Conservation (phyloP, 352 stramenopile species). For the Pythium folliculosum region DNA sequence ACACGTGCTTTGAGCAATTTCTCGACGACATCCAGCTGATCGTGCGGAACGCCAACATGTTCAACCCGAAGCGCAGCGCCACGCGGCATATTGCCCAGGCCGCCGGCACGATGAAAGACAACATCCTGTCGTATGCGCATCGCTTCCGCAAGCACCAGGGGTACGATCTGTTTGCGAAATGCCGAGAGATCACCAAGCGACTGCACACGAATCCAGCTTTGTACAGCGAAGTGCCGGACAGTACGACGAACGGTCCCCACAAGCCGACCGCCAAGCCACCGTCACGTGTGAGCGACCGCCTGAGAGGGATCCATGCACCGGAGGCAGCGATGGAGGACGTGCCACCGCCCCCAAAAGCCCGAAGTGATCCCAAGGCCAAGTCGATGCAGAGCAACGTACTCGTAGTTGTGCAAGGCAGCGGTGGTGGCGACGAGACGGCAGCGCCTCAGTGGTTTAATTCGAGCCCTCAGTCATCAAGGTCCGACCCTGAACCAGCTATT, state of each 20-base stretch:
- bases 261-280: background rate
- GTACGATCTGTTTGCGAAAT: conserved; percentile 90
- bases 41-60: conserved; percentile 86
- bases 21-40: conserved; percentile 89
- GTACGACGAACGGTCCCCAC: background rate
- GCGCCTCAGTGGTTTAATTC: conserved; percentile 15
- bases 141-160: conserved; percentile 85
- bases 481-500: background rate
- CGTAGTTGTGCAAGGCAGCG: background rate
- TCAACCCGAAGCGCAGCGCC: conserved; percentile 82
- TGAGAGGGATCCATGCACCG: conserved; percentile 27
- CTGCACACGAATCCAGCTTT: conserved; percentile 49
- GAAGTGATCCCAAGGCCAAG: background rate
- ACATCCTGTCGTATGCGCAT: conserved; percentile 86
- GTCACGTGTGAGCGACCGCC: conserved; percentile 24
- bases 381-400: background rate
- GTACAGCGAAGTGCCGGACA: conserved; percentile 35
- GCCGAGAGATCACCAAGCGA: conserved; percentile 70
- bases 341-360: background rate
- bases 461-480: background rate
- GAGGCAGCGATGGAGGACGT: conserved; percentile 4
- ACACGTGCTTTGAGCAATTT: conserved; percentile 89
- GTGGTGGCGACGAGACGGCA: background rate
- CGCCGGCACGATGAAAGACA: conserved; percentile 88
- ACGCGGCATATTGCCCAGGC: conserved; percentile 79